A percentile compares a stretch with the other conserved stretches of the same genome.
phyloP scores from a whole-genome alignment of 2,329 filamentous ascomycete genomes.

The Sarocladium oryzae region DNA sequence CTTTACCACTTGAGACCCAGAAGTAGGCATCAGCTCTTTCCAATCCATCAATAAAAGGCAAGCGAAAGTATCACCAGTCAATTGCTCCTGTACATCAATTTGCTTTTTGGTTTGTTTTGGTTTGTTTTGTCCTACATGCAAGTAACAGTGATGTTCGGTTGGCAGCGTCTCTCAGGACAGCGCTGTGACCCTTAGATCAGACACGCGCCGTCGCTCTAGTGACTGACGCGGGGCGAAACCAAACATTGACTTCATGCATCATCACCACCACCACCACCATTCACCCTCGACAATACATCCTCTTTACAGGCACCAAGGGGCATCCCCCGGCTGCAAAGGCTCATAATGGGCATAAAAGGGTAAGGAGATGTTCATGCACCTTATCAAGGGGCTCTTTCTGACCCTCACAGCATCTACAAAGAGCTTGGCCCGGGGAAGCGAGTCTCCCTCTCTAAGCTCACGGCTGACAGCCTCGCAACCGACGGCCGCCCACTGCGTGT shows the following conservation, averaged over 20 bases:
- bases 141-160: no score
- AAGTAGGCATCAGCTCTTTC: no score
- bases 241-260: constrained; percentile 10
- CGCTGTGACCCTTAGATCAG: no score
- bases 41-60: no score
- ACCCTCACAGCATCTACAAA: constrained; percentile 65
- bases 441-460: constrained; percentile 75
- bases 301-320: constrained; percentile 12
- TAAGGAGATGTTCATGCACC: constrained; percentile 21
- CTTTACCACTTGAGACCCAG: no score
- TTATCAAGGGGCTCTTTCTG: constrained; percentile 2
- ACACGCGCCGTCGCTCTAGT: constrained; percentile 19
- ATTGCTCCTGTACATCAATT: no score
- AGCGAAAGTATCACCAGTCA: no score
- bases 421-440: constrained; percentile 79
- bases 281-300: not conserved
- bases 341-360: constrained; percentile 60
- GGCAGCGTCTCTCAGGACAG: no score
- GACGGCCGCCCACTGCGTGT: constrained; percentile 70
- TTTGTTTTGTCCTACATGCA: no score
- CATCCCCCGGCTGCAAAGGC: not conserved
- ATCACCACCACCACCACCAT: constrained; percentile 13
- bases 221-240: constrained; percentile 23
- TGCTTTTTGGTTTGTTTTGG: no score
- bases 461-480: constrained; percentile 67